These are phyloP conservation scores for Paratinospora sagittata DNA, from an alignment of 164 flowering plant genomes.

Conservation along the genomic window DNA sequence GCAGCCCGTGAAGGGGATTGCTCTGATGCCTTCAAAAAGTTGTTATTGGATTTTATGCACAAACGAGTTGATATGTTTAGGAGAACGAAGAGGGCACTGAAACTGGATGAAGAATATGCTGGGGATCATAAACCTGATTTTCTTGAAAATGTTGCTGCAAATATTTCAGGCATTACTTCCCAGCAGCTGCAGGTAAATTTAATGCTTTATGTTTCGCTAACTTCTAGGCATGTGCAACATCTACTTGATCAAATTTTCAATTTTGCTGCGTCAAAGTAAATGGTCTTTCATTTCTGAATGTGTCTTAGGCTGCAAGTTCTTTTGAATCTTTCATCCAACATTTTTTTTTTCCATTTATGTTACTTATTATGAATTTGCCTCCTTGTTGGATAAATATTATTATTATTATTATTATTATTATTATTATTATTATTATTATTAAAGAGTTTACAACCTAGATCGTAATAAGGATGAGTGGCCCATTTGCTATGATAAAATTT, in stretches of 20 bases:
- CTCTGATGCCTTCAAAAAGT: slow-evolving; percentile 42
- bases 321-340: not conserved
- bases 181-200: slow-evolving; percentile 64
- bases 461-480: too few relatives aligned
- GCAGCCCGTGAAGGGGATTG: slow-evolving; percentile 38
- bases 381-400: not conserved
- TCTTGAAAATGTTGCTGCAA: slow-evolving; percentile 39
- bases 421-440: too few relatives aligned
- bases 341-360: not conserved
- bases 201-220: not conserved
- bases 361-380: not conserved
- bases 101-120: slow-evolving; percentile 25
- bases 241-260: not conserved
- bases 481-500: too few relatives aligned
- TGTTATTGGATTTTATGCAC: slow-evolving; percentile 37
- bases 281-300: not conserved
- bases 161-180: slow-evolving; percentile 52
- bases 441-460: too few relatives aligned
- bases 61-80: slow-evolving; percentile 17
- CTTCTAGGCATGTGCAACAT: not conserved
- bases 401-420: too few relatives aligned
- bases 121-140: slow-evolving; percentile 11
- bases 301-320: not conserved
- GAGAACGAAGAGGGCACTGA: slow-evolving; percentile 23
- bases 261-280: too few relatives aligned